Conservation (phyloP, 1,139 yeast genomes). For the Taphrina communis region DNA sequence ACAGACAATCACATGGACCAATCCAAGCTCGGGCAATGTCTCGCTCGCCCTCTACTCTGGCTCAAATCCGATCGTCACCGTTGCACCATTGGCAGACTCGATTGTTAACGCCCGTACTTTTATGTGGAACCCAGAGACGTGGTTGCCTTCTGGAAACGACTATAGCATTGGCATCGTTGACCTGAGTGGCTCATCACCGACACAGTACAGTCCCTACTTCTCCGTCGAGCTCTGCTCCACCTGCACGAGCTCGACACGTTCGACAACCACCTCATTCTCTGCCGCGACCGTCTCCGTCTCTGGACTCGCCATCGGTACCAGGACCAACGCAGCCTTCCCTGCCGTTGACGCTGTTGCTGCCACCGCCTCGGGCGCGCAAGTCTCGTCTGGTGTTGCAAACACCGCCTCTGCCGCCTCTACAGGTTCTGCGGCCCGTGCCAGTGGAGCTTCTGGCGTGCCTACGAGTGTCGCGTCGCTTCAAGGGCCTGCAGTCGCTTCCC, state of each 20-base stretch:
- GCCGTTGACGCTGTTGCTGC: slow-evolving; percentile 22
- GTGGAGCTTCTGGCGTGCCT: slow-evolving; percentile 22
- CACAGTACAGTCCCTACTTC: slow-evolving; percentile 41
- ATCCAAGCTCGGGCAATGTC: slow-evolving; percentile 36
- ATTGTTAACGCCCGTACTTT: slow-evolving; percentile 41
- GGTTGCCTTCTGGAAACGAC: slow-evolving; percentile 41
- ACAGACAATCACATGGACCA: slow-evolving; percentile 41
- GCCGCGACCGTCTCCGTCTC: slow-evolving; percentile 41
- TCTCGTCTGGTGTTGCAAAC: slow-evolving; percentile 14
- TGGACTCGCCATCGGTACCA: slow-evolving; percentile 37
- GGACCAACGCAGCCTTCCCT: slow-evolving; percentile 32
- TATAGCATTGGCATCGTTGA: slow-evolving; percentile 35
- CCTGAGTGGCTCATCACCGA: slow-evolving; percentile 32
- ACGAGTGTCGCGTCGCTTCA: slow-evolving; percentile 2
- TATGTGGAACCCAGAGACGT: slow-evolving; percentile 41
- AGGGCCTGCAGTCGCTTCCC: slow-evolving; percentile 9
- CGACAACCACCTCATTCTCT: slow-evolving; percentile 34
- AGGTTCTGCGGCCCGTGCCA: slow-evolving; percentile 17
- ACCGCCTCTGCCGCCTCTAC: slow-evolving; percentile 10
- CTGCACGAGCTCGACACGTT: slow-evolving; percentile 40
- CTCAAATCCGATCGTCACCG: slow-evolving; percentile 26
- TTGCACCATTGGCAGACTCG: slow-evolving; percentile 35
- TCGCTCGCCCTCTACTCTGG: slow-evolving; percentile 42
- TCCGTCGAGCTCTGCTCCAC: slow-evolving; percentile 43
- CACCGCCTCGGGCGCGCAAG: slow-evolving; percentile 27